phyloP scores from a whole-genome alignment of 2,329 filamentous ascomycete species.

The Diaporthe ampelina region DNA sequence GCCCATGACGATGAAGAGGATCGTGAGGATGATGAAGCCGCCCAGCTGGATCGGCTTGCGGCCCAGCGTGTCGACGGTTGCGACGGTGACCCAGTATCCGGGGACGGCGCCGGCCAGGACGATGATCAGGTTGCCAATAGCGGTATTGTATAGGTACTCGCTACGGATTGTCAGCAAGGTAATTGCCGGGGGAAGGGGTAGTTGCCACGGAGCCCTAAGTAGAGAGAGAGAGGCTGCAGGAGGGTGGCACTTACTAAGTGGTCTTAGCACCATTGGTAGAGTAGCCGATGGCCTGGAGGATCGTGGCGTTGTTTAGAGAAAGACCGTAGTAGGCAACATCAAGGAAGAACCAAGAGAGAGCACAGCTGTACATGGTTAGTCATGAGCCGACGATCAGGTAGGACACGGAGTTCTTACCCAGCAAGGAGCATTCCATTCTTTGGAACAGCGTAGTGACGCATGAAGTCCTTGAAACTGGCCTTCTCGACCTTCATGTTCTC shows the following conservation, averaged over 20 bases:
- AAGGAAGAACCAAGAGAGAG: slow-evolving; percentile 87
- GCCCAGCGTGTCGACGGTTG: slow-evolving; percentile 76
- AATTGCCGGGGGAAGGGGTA: neutral
- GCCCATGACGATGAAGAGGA: slow-evolving; percentile 73
- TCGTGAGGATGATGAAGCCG: slow-evolving; percentile 72
- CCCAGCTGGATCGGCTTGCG: slow-evolving; percentile 82
- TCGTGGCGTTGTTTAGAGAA: slow-evolving; percentile 81
- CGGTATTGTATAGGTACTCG: slow-evolving; percentile 78
- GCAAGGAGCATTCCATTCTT: slow-evolving; percentile 76
- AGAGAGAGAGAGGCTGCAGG: too few species aligned
- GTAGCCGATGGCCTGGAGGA: slow-evolving; percentile 80
- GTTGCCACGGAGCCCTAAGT: too few species aligned
- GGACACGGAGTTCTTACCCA: slow-evolving; percentile 42
- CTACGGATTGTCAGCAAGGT: slow-evolving; percentile 56
- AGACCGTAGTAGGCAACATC: slow-evolving; percentile 75
- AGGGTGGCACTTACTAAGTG: slow-evolving; percentile 52
- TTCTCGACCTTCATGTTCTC: slow-evolving; percentile 74
- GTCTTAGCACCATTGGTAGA: slow-evolving; percentile 63
- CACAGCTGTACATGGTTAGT: slow-evolving; percentile 74
- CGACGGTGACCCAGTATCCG: slow-evolving; percentile 86
- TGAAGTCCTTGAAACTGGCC: slow-evolving; percentile 81
- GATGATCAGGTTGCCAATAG: slow-evolving; percentile 83
- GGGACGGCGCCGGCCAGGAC: slow-evolving; percentile 84
- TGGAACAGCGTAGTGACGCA: slow-evolving; percentile 76
- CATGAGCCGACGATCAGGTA: neutral